Percentiles rank a stretch among this genome's conserved stretches.
Conservation (phyloP, 768 basidiomycete species). For the Gloeopeniophorella convolvens region DNA sequence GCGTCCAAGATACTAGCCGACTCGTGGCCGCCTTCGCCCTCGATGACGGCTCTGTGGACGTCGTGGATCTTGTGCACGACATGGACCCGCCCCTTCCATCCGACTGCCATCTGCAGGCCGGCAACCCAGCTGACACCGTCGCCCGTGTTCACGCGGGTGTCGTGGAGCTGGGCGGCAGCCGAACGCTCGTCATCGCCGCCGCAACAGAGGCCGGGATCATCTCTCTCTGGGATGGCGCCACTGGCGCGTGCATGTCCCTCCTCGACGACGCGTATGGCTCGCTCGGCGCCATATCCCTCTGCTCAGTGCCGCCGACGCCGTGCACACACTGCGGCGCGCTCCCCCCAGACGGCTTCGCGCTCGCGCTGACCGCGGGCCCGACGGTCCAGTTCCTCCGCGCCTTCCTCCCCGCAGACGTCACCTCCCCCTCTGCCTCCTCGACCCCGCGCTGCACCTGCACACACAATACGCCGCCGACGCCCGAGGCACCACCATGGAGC, state of each 20-base stretch:
- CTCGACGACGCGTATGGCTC: slow-evolving; percentile 54
- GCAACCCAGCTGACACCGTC: slow-evolving; percentile 50
- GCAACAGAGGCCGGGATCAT: slow-evolving; percentile 62
- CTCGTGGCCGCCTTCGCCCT: slow-evolving; percentile 53
- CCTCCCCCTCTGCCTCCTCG: slow-evolving; percentile 18
- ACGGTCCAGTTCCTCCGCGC: slow-evolving; percentile 60
- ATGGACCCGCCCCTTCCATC: slow-evolving; percentile 33
- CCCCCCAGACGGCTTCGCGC: slow-evolving; percentile 55
- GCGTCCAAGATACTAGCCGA: slow-evolving; percentile 40
- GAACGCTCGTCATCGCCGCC: slow-evolving; percentile 49
- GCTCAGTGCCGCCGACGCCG: slow-evolving; percentile 43
- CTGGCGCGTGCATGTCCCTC: slow-evolving; percentile 54
- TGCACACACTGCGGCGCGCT: slow-evolving; percentile 71
- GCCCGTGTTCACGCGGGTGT: slow-evolving; percentile 47
- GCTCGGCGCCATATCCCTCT: slow-evolving; percentile 56
- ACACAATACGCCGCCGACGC: slow-evolving; percentile 36
- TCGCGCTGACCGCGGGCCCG: slow-evolving; percentile 61
- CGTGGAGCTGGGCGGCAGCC: slow-evolving; percentile 43
- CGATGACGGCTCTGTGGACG: slow-evolving; percentile 60
- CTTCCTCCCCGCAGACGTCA: slow-evolving; percentile 41
- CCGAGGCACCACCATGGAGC: slow-evolving; percentile 38
- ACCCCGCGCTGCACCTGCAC: slow-evolving; percentile 65
- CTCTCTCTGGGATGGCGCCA: slow-evolving; percentile 71
- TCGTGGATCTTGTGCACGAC: slow-evolving; percentile 44
- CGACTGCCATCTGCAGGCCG: slow-evolving; percentile 49